Evolutionary conservation across 805 yeast species (phyloP).

Genomic region (Wickerhamiella australiensis): DNA sequence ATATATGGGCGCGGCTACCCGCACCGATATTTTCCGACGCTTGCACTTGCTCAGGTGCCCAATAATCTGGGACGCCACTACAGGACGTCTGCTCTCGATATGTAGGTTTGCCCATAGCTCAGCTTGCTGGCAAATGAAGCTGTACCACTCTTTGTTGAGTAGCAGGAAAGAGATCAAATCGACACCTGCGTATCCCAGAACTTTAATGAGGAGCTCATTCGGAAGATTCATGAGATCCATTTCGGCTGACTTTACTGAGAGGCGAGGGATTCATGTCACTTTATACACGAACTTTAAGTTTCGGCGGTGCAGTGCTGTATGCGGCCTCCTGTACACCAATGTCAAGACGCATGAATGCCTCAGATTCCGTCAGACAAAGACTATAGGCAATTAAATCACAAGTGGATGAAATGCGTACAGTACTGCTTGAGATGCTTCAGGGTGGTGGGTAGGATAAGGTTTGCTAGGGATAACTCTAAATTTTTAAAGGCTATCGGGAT

Average conservation of each 20-base stretch:
- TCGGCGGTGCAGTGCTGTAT: background rate
- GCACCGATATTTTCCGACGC: background rate
- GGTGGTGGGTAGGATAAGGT: too few relatives aligned
- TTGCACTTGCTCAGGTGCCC: background rate
- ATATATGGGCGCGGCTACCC: background rate
- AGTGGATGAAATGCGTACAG: too few relatives aligned
- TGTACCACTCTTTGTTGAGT: background rate
- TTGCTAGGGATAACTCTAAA: too few relatives aligned
- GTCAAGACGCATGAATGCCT: too few relatives aligned
- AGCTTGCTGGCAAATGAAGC: background rate
- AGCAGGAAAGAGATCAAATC: background rate
- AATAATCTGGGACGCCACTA: background rate
- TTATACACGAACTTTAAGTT: background rate
- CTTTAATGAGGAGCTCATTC: background rate
- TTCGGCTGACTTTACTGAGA: too few relatives aligned
- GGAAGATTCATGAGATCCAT: background rate
- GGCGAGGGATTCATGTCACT: background rate
- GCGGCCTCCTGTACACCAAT: too few relatives aligned
- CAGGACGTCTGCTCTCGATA: background rate
- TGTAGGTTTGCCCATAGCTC: background rate
- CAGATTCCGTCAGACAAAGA: too few relatives aligned
- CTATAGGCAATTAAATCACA: too few relatives aligned
- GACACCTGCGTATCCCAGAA: background rate
- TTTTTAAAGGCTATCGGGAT: background rate
- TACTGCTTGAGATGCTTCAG: too few relatives aligned